Evolutionary conservation across 257 asterid genomes (phyloP).

Genomic region (Parsonsia alboflavescens): DNA sequence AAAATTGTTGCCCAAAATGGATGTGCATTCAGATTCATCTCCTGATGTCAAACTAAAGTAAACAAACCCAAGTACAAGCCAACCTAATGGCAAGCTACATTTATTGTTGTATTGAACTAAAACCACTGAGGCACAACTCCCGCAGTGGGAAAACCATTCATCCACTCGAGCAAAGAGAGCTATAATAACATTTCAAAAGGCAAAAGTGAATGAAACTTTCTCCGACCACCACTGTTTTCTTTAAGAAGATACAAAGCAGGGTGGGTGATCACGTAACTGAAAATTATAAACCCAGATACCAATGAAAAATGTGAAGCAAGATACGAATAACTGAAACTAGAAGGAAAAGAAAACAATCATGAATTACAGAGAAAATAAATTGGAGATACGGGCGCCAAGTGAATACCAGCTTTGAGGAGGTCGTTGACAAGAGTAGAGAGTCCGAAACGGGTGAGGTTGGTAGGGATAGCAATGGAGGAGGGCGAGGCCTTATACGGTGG

Average conservation of each 20-base stretch:
- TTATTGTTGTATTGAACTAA: neutral
- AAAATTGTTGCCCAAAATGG: neutral
- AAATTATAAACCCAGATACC: neutral
- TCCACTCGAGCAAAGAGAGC: neutral
- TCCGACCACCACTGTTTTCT: neutral
- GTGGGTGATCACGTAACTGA: neutral
- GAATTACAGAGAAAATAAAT: neutral
- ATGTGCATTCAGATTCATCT: neutral
- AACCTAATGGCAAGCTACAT: neutral
- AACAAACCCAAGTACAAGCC: neutral
- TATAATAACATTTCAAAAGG: no score
- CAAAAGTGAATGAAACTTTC: neutral
- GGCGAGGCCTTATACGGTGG: conserved; percentile 45
- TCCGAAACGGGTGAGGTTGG: conserved; percentile 63
- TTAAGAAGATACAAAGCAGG: neutral
- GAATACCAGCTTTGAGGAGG: conserved; percentile 54
- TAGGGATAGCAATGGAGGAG: conserved; percentile 68
- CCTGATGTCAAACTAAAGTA: neutral
- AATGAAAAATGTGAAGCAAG: neutral
- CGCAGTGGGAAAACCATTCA: neutral
- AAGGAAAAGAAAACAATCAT: neutral
- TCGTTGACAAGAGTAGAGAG: conserved; percentile 67
- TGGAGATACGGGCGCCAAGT: neutral
- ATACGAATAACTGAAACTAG: neutral
- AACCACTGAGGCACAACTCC: neutral